phyloP scores from a whole-genome alignment of 2,329 filamentous ascomycete species.

The Fusarium torreyae region DNA sequence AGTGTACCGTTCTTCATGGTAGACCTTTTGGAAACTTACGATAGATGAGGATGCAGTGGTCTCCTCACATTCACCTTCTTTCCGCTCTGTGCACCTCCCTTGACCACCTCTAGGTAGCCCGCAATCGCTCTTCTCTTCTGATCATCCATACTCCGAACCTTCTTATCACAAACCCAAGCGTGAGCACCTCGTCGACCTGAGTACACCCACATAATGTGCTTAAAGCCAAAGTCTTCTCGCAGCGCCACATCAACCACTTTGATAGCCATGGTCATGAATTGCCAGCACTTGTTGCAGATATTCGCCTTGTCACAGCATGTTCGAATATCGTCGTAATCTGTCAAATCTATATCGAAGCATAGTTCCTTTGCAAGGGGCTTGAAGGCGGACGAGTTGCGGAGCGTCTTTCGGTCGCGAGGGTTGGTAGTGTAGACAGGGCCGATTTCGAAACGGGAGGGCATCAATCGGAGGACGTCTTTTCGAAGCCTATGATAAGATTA shows the following conservation, averaged over 20 bases:
- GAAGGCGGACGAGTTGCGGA: conserved; percentile 86
- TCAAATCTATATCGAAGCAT: conserved; percentile 99
- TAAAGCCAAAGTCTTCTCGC: conserved; percentile 95
- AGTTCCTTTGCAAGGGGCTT: conserved; percentile 92
- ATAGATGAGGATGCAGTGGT: conserved; percentile 90
- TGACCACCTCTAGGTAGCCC: conserved; percentile 91
- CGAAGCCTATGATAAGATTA: conserved; percentile 72
- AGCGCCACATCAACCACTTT: conserved; percentile 91
- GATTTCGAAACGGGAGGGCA: conserved; percentile 97
- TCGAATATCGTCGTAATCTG: conserved; percentile 96
- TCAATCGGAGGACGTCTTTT: conserved; percentile 89
- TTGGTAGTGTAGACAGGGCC: conserved; percentile 97
- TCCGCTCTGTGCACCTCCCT: conserved; percentile 85
- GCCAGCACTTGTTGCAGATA: conserved; percentile 95
- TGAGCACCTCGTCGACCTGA: conserved; percentile 96
- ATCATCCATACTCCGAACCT: conserved; percentile 87
- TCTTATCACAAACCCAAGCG: conserved; percentile 97
- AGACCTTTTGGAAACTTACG: conserved; percentile 62
- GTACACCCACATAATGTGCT: conserved; percentile 98
- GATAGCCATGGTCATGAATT: conserved; percentile 98
- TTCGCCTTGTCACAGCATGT: conserved; percentile 95
- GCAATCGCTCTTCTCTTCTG: conserved; percentile 87
- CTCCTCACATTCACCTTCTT: conserved; percentile 89
- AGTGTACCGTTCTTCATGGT: conserved; percentile 21
- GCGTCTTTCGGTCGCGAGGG: conserved; percentile 90